Percentiles rank a stretch among this genome's conserved stretches.
Conservation (phyloP, 1,284 basidiomycete genomes). For the Ceratobasidium sp. region DNA sequence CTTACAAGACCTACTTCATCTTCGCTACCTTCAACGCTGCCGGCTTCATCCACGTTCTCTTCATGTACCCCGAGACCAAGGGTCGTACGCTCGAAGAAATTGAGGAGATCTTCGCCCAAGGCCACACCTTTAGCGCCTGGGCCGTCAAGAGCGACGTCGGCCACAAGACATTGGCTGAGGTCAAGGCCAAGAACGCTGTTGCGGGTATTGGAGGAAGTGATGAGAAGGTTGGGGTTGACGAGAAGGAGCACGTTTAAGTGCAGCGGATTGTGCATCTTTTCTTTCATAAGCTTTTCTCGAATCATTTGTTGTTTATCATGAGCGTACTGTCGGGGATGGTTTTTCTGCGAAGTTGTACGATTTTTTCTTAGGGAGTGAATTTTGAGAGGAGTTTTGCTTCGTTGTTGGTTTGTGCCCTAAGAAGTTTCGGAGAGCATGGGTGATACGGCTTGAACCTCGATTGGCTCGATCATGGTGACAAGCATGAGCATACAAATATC, state of each 20-base stretch:
- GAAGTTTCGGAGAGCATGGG: not conserved
- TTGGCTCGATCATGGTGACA: not conserved
- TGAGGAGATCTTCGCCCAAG: constrained; percentile 79
- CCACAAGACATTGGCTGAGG: constrained; percentile 70
- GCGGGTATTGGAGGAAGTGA: constrained; percentile 17
- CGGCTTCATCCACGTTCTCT: constrained; percentile 71
- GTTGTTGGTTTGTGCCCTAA: not conserved
- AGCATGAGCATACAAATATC: too few relatives aligned
- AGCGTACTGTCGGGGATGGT: not conserved
- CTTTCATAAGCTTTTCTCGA: not conserved
- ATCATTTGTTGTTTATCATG: not conserved
- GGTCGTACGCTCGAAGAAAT: constrained; percentile 80
- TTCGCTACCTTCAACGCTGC: constrained; percentile 83
- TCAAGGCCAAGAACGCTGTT: constrained; percentile 52
- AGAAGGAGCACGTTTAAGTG: constrained; percentile 32
- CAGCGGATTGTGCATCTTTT: not conserved
- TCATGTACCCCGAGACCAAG: constrained; percentile 80
- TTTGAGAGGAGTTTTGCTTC: too few relatives aligned
- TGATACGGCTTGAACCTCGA: not conserved
- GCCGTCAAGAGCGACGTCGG: constrained; percentile 73
- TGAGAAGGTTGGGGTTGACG: constrained; percentile 23
- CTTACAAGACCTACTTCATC: constrained; percentile 73
- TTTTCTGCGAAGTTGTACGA: not conserved
- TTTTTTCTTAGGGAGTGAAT: not conserved
- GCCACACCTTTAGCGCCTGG: constrained; percentile 80